A percentile compares a stretch with the other conserved stretches of the same genome.
Evolutionary conservation across 2,329 filamentous ascomycete species (phyloP).

Genomic region (Colletotrichum kahawae): DNA sequence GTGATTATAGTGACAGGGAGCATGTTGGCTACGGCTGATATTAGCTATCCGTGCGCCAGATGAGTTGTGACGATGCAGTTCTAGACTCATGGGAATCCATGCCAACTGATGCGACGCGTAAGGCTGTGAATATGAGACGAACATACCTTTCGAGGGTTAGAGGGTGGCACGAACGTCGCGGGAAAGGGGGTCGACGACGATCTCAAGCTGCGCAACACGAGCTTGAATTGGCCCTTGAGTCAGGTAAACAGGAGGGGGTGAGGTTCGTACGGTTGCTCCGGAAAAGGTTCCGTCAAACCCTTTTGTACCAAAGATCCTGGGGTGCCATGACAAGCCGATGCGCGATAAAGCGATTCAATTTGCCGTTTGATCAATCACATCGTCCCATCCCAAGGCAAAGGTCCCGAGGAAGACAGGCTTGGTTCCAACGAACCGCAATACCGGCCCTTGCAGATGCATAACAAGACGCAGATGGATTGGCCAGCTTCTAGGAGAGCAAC

Average conservation of each 20-base stretch:
- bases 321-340: neutral
- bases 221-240: neutral
- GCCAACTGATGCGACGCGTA: neutral
- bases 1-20: neutral
- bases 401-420: neutral
- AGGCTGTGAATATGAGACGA: neutral
- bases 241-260: neutral
- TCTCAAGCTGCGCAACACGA: neutral
- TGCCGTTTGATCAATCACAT: neutral
- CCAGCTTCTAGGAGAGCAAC: neutral
- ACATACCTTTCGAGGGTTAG: neutral
- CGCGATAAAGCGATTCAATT: neutral
- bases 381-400: neutral
- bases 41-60: neutral
- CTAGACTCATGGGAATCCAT: neutral
- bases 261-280: neutral
- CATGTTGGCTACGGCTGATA: neutral
- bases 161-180: neutral
- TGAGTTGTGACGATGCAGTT: neutral
- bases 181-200: neutral
- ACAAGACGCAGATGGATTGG: neutral
- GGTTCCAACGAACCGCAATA: neutral
- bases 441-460: neutral
- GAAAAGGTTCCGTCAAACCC: conserved; percentile 1
- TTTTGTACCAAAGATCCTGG: neutral